phyloP scores from a whole-genome alignment of 495 filamentous ascomycete species.

The Xylaria longipes region DNA sequence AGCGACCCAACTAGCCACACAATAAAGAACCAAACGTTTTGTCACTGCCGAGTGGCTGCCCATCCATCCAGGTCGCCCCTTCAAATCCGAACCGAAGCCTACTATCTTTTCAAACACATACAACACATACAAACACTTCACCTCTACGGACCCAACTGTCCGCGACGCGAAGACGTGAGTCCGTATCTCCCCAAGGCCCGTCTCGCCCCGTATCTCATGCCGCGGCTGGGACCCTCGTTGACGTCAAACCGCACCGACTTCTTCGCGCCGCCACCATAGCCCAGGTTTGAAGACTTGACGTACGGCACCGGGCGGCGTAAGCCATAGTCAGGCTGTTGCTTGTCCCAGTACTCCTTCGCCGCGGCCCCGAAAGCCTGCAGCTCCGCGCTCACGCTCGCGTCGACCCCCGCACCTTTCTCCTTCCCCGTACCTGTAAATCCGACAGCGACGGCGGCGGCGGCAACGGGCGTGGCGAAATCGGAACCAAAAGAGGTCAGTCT shows the following conservation, averaged over 20 bases:
- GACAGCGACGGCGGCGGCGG: not conserved
- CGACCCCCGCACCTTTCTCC: not conserved
- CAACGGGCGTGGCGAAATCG: no score
- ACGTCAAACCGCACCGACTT: conserved; percentile 21
- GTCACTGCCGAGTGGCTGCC: not conserved
- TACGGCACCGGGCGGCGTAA: no score
- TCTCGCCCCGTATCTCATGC: conserved; percentile 7
- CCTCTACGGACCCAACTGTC: conserved; percentile 1
- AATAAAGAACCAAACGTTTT: not conserved
- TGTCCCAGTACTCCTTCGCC: not conserved
- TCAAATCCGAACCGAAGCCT: not conserved
- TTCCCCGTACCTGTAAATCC: not conserved
- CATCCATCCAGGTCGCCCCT: not conserved
- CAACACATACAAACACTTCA: not conserved
- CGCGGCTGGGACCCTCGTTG: not conserved
- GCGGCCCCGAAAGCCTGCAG: not conserved
- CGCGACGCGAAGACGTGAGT: not conserved
- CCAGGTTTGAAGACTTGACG: no score
- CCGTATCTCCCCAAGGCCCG: conserved; percentile 6
- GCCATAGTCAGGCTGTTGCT: not conserved
- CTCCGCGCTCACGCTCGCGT: not conserved
- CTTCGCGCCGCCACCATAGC: not conserved
- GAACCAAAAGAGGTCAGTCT: not conserved
- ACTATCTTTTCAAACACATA: not conserved
- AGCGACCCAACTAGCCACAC: not conserved